These are phyloP conservation scores for Oxalis stricta DNA, from an alignment of 441 rosid species.

Conservation along the genomic window DNA sequence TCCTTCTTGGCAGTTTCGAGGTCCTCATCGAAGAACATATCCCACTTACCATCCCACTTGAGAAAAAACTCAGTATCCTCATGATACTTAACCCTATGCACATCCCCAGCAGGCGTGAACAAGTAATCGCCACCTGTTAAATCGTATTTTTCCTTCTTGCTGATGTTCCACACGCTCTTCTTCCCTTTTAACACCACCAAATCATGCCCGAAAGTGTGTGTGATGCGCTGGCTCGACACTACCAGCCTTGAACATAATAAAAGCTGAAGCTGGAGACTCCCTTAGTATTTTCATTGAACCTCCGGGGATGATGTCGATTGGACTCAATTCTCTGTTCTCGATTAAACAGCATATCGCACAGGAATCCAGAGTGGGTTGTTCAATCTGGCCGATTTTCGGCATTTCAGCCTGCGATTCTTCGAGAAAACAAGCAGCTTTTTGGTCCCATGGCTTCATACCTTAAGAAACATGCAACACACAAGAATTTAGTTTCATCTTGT, in stretches of 20 bases:
- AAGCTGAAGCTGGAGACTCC: slow-evolving; percentile 63
- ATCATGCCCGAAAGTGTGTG: slow-evolving; percentile 75
- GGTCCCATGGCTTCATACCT: slow-evolving; percentile 40
- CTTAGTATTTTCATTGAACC: slow-evolving; percentile 72
- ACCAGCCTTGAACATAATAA: slow-evolving; percentile 54
- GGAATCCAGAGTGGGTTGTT: slow-evolving; percentile 4
- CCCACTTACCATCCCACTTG: slow-evolving; percentile 88
- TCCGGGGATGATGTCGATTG: slow-evolving; percentile 53
- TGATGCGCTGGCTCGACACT: slow-evolving; percentile 82
- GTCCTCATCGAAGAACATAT: slow-evolving; percentile 63
- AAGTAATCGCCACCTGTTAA: slow-evolving; percentile 52
- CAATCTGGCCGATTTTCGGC: slow-evolving; percentile 29
- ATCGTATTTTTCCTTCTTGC: slow-evolving; percentile 47
- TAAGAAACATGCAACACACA: too few species aligned
- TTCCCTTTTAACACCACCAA: slow-evolving; percentile 54
- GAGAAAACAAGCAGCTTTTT: slow-evolving; percentile 34
- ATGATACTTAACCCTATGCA: slow-evolving; percentile 66
- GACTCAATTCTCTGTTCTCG: slow-evolving; percentile 47
- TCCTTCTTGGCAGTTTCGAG: slow-evolving; percentile 42
- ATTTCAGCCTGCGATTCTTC: slow-evolving; percentile 41
- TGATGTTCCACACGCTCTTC: slow-evolving; percentile 76
- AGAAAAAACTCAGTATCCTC: slow-evolving; percentile 80
- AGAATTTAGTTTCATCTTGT: too few species aligned
- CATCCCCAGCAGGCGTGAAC: slow-evolving; percentile 68
- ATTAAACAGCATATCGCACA: slow-evolving; percentile 49